Conservation (phyloP, 2,329 filamentous ascomycete genomes). For the Apiospora rasikravindrae region DNA sequence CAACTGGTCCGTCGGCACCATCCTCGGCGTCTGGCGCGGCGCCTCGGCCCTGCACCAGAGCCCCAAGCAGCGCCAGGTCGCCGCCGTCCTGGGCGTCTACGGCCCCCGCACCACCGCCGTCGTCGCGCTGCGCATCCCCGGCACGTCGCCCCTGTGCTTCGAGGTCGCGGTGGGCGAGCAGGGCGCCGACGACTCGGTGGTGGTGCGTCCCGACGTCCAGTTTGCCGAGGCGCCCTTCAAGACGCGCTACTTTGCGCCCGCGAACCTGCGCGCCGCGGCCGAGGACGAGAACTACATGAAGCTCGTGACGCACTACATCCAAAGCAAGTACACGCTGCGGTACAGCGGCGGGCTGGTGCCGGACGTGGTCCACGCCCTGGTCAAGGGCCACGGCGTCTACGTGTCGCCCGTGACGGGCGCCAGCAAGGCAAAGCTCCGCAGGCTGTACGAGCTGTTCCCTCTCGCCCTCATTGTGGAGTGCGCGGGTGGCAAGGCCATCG, state of each 20-base stretch:
- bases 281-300: constrained; percentile 54
- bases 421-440: constrained; percentile 61
- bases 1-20: constrained; percentile 64
- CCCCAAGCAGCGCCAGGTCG: constrained; percentile 50
- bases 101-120: constrained; percentile 62
- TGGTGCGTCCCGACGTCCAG: constrained; percentile 49
- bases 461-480: constrained; percentile 66
- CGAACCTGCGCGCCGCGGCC: constrained; percentile 63
- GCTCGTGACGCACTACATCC: constrained; percentile 56
- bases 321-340: constrained; percentile 61
- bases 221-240: constrained; percentile 46
- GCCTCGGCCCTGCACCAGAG: constrained; percentile 47
- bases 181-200: constrained; percentile 34
- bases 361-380: constrained; percentile 62
- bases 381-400: constrained; percentile 67
- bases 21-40: constrained; percentile 64
- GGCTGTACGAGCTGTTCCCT: constrained; percentile 64
- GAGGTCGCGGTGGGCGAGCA: constrained; percentile 52
- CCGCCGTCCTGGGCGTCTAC: constrained; percentile 57
- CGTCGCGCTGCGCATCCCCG: constrained; percentile 57
- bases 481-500: constrained; percentile 61
- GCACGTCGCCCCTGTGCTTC: constrained; percentile 47
- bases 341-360: constrained; percentile 67
- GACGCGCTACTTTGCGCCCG: constrained; percentile 66
- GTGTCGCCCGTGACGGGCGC: constrained; percentile 58